Evolutionary conservation across 1,284 basidiomycete species (phyloP).

Genomic region (Apiotrichum gracile): DNA sequence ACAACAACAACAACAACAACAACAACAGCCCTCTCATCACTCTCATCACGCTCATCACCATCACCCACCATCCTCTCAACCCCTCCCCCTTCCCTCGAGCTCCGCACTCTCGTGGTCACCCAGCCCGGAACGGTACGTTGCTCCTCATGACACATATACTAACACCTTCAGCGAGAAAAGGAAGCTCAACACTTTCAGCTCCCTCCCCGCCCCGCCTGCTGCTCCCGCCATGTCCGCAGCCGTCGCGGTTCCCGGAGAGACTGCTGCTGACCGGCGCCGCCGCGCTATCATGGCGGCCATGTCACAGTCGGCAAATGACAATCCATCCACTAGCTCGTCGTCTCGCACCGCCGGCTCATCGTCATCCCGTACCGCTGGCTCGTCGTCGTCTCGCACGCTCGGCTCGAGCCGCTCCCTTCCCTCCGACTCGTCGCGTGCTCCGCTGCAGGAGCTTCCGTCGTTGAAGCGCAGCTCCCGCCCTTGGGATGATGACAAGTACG

Average conservation of each 20-base stretch:
- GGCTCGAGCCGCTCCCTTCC: neutral
- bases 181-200: neutral
- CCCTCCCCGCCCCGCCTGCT: neutral
- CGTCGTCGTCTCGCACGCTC: neutral
- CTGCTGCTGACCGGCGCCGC: conserved; percentile 32
- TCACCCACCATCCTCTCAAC: neutral
- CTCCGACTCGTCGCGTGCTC: neutral
- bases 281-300: conserved; percentile 41
- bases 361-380: no score
- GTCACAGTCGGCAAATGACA: conserved; percentile 13
- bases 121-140: conserved; percentile 19
- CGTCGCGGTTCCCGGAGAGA: conserved; percentile 12
- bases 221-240: neutral
- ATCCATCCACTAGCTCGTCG: conserved; percentile 5
- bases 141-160: neutral
- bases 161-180: conserved; percentile 1
- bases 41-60: no score
- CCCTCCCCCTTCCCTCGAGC: conserved; percentile 3
- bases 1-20: neutral
- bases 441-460: neutral
- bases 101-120: conserved; percentile 23
- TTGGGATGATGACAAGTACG: neutral
- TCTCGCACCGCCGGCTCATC: conserved; percentile 1
- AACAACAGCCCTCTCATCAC: neutral
- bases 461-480: neutral